Base-by-base conservation (phyloP, 805 yeast genomes). In the Lipomyces sp. region DNA sequence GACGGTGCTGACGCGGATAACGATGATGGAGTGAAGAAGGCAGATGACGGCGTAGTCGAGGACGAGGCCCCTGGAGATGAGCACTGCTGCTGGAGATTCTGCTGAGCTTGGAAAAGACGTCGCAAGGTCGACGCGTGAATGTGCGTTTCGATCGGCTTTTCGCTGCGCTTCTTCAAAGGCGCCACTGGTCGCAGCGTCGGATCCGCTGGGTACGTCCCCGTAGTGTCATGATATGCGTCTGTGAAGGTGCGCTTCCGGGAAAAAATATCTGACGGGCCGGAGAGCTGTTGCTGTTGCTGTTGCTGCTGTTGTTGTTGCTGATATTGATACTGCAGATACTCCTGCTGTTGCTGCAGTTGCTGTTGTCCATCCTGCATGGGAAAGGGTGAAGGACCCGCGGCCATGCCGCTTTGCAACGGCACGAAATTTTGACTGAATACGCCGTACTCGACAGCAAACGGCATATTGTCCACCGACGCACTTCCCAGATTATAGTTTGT, bases 111-210 rank as follows among this genome's bases (percentile, higher is more conserved):
- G 37, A 41, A 41, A 31, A 29, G 44, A 3, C 37, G 35, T 29
- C 37, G 36, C 24, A 29, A 13, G 23, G 16, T 7, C 43, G 13
- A 19, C 44, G 54, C 54, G 31, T 51, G 56, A 23, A 53, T 42
- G 38, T 51, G 56, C 19, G 52, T 38, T 46, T 51, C 58, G 39
- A 51, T 22, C n/a, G 56, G 58, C 24, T 33, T 40, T 19, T 40
- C 51, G 43, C 48, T 40, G 16, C 55, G 51, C 42, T 36, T 51
- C 39, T 53, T 53, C 16, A 49, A 8, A 19, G 39, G 34, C 18
- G 39, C 51, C 16, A 35, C 24, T 19, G 39, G 41, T 18, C 42
- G 31, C 19, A 21, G 18, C 18, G 26, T 21, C 38, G 19, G 31
- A 3, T 23, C 43, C n/a, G 28, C 23, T 18, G n/a, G 35, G 14